phyloP scores from a whole-genome alignment of 2,329 filamentous ascomycete genomes.

The Exophiala xenobiotica region DNA sequence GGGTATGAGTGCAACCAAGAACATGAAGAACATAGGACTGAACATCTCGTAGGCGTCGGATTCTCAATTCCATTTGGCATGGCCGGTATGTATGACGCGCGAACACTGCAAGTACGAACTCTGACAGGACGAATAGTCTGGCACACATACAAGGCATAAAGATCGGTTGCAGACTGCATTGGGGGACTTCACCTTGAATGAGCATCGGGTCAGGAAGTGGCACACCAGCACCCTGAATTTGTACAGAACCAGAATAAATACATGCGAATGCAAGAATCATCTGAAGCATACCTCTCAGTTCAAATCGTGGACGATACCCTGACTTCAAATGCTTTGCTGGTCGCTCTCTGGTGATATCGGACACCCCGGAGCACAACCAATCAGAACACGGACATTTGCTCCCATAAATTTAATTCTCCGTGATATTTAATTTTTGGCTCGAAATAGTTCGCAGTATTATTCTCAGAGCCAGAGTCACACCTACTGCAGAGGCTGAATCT shows the following conservation, averaged over 20 bases:
- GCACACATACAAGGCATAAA: constrained; percentile 64
- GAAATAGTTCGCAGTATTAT: neutral
- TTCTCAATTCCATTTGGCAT: constrained; percentile 62
- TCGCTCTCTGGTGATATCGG: no score
- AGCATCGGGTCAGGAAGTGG: constrained; percentile 15
- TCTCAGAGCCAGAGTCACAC: neutral
- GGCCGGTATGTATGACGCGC: constrained; percentile 55
- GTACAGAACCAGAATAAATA: constrained; percentile 26
- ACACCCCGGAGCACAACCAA: constrained; percentile 5
- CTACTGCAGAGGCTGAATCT: neutral
- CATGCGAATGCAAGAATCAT: constrained; percentile 1
- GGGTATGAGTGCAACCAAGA: constrained; percentile 49
- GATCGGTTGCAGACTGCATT: neutral
- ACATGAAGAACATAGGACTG: constrained; percentile 13
- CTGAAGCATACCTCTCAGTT: neutral
- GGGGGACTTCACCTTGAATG: constrained; percentile 6
- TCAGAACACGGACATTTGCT: constrained; percentile 8
- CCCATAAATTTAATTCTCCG: constrained; percentile 18
- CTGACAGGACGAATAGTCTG: constrained; percentile 53
- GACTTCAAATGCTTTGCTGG: no score
- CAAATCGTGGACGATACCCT: no score
- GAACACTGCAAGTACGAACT: neutral
- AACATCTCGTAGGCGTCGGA: constrained; percentile 48
- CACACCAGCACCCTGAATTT: constrained; percentile 13
- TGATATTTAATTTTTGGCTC: constrained; percentile 6